A percentile compares a stretch with the other conserved stretches of the same genome.
Evolutionary conservation across 257 asterid species (phyloP).

Genomic region (Solanum bulbocastanum): DNA sequence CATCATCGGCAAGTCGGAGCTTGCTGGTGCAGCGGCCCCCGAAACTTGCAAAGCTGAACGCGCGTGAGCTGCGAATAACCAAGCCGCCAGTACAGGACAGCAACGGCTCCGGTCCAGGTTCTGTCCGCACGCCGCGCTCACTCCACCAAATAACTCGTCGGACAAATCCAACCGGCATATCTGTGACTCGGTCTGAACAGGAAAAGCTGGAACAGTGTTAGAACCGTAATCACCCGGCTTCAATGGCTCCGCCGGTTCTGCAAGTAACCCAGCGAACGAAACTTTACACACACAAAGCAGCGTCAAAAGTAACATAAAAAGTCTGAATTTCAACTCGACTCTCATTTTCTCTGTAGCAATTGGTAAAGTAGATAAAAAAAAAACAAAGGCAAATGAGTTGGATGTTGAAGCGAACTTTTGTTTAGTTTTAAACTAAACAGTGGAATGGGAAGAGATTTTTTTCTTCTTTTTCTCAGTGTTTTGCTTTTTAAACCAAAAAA

Average conservation of each 20-base stretch:
- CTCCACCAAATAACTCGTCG: slow-evolving; percentile 90
- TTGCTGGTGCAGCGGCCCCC: slow-evolving; percentile 34
- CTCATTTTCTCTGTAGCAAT: not conserved
- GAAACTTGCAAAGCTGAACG: slow-evolving; percentile 59
- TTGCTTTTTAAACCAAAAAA: not conserved
- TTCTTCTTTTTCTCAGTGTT: not conserved
- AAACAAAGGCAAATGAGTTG: not conserved
- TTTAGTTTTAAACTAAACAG: not conserved
- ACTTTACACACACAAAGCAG: not conserved
- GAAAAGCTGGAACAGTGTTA: slow-evolving; percentile 85
- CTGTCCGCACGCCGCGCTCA: slow-evolving; percentile 71
- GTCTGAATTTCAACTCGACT: not conserved
- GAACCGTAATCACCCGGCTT: slow-evolving; percentile 49
- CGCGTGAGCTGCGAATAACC: slow-evolving; percentile 98
- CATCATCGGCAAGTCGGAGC: slow-evolving; percentile 75
- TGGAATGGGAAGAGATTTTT: not conserved
- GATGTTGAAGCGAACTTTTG: not conserved
- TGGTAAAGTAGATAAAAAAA: not conserved
- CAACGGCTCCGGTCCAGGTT: slow-evolving; percentile 89
- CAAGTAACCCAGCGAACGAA: slow-evolving; percentile 34
- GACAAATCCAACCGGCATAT: slow-evolving; percentile 72
- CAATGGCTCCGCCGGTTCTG: slow-evolving; percentile 69
- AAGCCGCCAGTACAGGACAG: slow-evolving; percentile 94
- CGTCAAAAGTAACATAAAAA: not conserved
- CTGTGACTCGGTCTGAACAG: slow-evolving; percentile 54